Evolutionary conservation across 1,139 yeast species (phyloP), one percentile per base, ranked within the genome.

Genomic region (Candida glucosophila): DNA sequence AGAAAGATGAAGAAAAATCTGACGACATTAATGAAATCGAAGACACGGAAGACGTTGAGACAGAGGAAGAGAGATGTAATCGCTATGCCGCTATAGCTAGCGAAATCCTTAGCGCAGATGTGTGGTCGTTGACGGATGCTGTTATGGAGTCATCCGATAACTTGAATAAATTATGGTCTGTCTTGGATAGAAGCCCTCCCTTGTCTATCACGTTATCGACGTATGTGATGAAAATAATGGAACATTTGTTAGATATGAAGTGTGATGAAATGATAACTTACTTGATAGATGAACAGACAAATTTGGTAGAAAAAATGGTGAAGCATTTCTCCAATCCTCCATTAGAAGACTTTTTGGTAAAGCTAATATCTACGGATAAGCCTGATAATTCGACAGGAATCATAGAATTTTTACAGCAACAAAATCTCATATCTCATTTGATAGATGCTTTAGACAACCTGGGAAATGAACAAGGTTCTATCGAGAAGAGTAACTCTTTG

Each of bases 121-220:
- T 86, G 5, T 90, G 96, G 96, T 81, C 94, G 4, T 65, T 92
- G 19, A 82, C 95, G 4, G 95, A 90, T 41, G 77, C 95, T 1
- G 77, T 90, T 26, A 79, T 90, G 79, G 92, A 82, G 41, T 73
- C 77, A 32, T 63, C 73, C 3, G 66, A 62, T 12, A 64, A 82
- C 26, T 53, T 92, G 36, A 72, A 73, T 33, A 73, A 68, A 43
- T 58, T 90, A 29, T 90, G 98, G 98, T 55, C 73, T 14, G 64
- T 88, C 13, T 64, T 90, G 35, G 94, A 83, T 28, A 32, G 53
- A 11, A 49, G 43, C 21, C 41, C 41, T n/a, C 61, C 90, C 2
- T 57, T 88, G 29, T 74, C 86, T 20, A 81, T 85, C 38, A 69
- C 73, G 32, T 66, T 82, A 22, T 86, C 95, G 15, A 79, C 94